Conservation (phyloP, 2,329 filamentous ascomycete genomes). For the Dothiorella sarmentorum region DNA sequence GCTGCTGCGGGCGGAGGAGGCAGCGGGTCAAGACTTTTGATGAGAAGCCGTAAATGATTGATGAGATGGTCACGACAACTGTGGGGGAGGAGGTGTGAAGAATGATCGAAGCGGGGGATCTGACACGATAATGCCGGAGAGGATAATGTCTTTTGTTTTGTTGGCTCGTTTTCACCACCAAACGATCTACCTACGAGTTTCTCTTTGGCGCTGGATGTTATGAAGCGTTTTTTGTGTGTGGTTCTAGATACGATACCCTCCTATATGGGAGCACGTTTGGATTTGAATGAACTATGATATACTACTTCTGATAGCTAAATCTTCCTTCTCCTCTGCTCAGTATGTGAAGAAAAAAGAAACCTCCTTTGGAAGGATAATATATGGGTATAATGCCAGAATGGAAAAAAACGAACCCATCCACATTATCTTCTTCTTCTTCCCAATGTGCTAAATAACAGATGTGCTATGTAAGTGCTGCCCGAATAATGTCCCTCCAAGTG, state of each 20-base stretch:
- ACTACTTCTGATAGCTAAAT: not conserved
- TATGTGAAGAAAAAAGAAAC: not conserved
- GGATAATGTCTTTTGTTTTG: not conserved
- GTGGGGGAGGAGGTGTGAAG: not conserved
- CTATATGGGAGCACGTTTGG: not conserved
- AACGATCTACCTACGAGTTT: too few relatives aligned
- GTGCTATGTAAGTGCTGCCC: too few relatives aligned
- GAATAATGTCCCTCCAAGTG: too few relatives aligned
- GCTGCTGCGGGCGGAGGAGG: slow-evolving; percentile 27
- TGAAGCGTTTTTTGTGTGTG: too few relatives aligned
- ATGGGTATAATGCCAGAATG: not conserved
- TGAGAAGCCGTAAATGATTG: slow-evolving; percentile 1
- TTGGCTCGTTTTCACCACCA: not conserved
- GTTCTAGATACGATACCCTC: slow-evolving; percentile 14
- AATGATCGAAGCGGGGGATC: too few relatives aligned
- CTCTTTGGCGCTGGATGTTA: not conserved
- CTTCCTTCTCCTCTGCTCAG: not conserved
- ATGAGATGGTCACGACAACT: not conserved
- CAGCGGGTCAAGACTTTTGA: not conserved
- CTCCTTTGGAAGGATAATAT: too few relatives aligned
- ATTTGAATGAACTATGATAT: not conserved
- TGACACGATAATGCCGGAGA: too few relatives aligned
- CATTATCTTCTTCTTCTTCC: too few relatives aligned
- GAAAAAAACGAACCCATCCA: too few relatives aligned
- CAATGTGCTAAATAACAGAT: too few relatives aligned